Base-by-base conservation (phyloP, 1,284 basidiomycete genomes). In the Tetrapyrgos nigripes region DNA sequence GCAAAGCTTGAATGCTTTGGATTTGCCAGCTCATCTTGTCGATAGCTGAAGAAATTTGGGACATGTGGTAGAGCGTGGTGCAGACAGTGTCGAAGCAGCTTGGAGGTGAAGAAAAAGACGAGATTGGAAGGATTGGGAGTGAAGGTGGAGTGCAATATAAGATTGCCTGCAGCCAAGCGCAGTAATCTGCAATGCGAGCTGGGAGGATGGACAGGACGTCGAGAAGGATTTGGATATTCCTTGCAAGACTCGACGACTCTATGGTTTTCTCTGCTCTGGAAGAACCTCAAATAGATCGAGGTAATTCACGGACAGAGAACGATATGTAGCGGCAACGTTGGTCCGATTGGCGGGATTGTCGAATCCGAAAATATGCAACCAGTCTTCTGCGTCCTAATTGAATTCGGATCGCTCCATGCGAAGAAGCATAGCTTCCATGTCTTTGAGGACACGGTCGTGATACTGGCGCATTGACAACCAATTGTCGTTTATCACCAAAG, bases 271-370 rank as follows among this genome's bases (percentile, higher is more conserved):
- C 43, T 55, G 48, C 3, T 55, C 47, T 24, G 71, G 63, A 33
- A 77, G 53, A 50, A 70, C 69, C 21, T 67, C 62, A 35, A 64
- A 58, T 10, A 76, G 63, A n/a, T 62, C 62, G 21, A 74, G 52
- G 60, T 71, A 74, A 58, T 71, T 73, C 8, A 71, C 70, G 55
- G 73, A 74, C 28, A 74, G 64, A 1, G 73, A 70, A n/a, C 73
- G 70, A 51, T 77, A 78, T 9, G 72, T 69, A 23, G 66, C 65
- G 1, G 71, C 67, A 24, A 73, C 68, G 23, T 66, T 70, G 35
- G 67, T 69, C 10, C 69, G 66, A 10, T 66, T 65, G 6, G 60
- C 35, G 28, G 66, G 66, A 57, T 72, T 62, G 52, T 73, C 65
- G 28, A 74, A 68, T 3, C 68, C 61, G 57, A 77, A 76, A 19